Percentiles rank a stretch among this genome's conserved stretches.
Evolutionary conservation across 2,329 filamentous ascomycete species (phyloP).

Genomic region (Penicillium corylophilum): DNA sequence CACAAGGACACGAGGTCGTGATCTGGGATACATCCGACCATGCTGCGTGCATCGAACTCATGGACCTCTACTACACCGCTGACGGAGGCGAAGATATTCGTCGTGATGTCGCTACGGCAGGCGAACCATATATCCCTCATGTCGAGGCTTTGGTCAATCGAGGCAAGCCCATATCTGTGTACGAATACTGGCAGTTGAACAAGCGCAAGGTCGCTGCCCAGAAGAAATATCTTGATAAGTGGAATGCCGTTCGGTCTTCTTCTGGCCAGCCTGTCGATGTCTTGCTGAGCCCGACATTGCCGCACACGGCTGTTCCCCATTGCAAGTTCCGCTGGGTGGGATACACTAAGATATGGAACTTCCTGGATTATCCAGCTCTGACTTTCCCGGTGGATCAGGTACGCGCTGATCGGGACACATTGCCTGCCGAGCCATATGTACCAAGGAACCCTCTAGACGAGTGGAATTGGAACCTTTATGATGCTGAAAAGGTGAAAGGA

Average conservation of each 20-base stretch:
- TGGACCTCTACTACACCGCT: conserved; percentile 62
- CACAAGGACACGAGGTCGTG: conserved; percentile 56
- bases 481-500: conserved; percentile 41
- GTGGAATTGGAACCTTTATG: conserved; percentile 54
- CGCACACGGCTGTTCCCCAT: conserved; percentile 56
- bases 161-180: conserved; percentile 57
- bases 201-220: conserved; percentile 55
- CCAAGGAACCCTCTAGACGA: conserved; percentile 53
- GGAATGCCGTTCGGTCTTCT: conserved; percentile 49
- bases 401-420: conserved; percentile 41
- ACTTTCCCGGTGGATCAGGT: conserved; percentile 56
- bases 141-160: conserved; percentile 58
- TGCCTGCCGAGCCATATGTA: conserved; percentile 38
- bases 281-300: conserved; percentile 59
- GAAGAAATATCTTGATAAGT: conserved; percentile 59
- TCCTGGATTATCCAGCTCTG: conserved; percentile 61
- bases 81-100: conserved; percentile 65
- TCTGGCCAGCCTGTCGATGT: conserved; percentile 55
- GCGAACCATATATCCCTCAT: conserved; percentile 61
- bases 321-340: conserved; percentile 50
- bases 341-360: conserved; percentile 63
- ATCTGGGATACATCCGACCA: conserved; percentile 55
- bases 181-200: conserved; percentile 68
- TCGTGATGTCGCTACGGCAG: conserved; percentile 52
- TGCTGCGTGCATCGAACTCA: conserved; percentile 53